Evolutionary conservation across 139 green algal genomes (phyloP), one percentile per base, ranked within the genome.

Genomic region (Micromonas pusilla): DNA sequence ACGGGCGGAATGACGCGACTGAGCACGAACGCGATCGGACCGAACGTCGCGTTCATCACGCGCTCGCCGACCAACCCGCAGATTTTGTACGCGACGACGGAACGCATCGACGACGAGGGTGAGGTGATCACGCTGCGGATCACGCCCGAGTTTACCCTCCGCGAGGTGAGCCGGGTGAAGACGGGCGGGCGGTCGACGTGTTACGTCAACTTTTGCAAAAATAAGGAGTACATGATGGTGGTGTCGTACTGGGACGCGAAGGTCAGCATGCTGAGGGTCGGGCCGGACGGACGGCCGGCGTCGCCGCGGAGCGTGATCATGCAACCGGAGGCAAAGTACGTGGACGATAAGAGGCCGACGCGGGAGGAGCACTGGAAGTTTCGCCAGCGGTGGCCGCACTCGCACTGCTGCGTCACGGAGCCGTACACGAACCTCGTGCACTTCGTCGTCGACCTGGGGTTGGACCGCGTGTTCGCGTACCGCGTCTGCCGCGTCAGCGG

Each of bases 181-280:
- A 30, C 74, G 1, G 37, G 38, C 26, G 77, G 77, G 30, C 34
- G 39, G 64, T 71, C 37, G 1, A 81, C 77, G 66, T 81, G 77
- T 37, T 81, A 81, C 66, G 9, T 81, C 64, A 76, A 76, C 65
- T 64, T 81, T 4, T 16, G 70, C 39, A 19, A 26, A 26, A 37
- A 21, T 28, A n/a, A n/a, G 1, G 32, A 70, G 30, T 39, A 37
- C 23, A 60, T 81, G 37, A 52, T 76, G 26, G 65, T 45, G 4
- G 77, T 76, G 30, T 77, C 68, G n/a, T 81, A 81, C 68, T 81
- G 77, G 77, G 77, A 81, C 77, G 77, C 77, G 1, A 76, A 71
- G 53, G 33, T 79, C 30, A 52, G 9, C 52, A 23, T 79, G 53
- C 34, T 79, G 2, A 28, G n/a, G 31, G 28, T 79, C 30, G 52